phyloP scores from a whole-genome alignment of 257 asterid species.

The Nyctanthes arbortristis region DNA sequence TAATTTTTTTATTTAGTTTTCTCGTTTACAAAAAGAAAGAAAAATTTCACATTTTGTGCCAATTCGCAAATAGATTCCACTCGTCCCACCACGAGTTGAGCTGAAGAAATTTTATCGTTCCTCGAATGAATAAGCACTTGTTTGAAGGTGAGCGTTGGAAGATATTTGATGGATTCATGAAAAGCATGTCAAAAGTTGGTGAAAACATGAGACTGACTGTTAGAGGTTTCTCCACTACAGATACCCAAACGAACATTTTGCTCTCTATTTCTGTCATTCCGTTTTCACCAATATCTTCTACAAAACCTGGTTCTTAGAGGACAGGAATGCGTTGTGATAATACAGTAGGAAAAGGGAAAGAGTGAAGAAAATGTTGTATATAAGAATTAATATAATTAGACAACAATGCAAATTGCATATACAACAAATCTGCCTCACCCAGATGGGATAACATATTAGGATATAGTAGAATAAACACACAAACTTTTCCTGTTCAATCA shows the following conservation, averaged over 20 bases:
- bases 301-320: too few species aligned
- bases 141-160: slow-evolving; percentile 81
- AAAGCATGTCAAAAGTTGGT: slow-evolving; percentile 72
- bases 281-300: too few species aligned
- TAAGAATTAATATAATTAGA: neutral
- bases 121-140: slow-evolving; percentile 74
- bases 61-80: too few species aligned
- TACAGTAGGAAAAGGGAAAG: neutral
- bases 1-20: too few species aligned
- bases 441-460: slow-evolving; percentile 16
- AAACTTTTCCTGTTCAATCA: slow-evolving; percentile 29
- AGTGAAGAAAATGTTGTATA: neutral
- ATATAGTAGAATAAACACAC: slow-evolving; percentile 17
- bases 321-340: too few species aligned
- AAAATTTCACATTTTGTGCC: too few species aligned
- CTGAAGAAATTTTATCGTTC: too few species aligned
- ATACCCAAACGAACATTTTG: too few species aligned
- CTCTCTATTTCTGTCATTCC: too few species aligned
- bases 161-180: slow-evolving; percentile 66
- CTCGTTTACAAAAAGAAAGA: too few species aligned
- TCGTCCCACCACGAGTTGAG: too few species aligned
- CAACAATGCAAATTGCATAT: slow-evolving; percentile 25
- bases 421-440: slow-evolving; percentile 23
- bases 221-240: too few species aligned
- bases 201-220: slow-evolving; percentile 46